phyloP scores from a whole-genome alignment of 495 filamentous ascomycete species.

The Glonium stellatum region DNA sequence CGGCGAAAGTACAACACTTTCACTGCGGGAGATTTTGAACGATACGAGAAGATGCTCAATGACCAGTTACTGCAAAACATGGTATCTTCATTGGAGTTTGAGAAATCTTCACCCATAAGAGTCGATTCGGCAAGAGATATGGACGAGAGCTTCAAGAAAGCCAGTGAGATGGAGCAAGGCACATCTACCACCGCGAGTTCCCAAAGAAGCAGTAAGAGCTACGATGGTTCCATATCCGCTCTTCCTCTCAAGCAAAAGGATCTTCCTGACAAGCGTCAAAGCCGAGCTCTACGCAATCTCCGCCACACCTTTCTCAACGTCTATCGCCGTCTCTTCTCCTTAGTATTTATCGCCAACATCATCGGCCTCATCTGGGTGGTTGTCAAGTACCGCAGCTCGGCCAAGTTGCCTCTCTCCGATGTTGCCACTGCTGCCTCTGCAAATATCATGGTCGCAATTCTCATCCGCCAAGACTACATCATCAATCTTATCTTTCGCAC shows the following conservation, averaged over 20 bases:
- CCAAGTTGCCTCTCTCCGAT: constrained; percentile 24
- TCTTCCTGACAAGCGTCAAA: constrained; percentile 5
- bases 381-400: constrained; percentile 32
- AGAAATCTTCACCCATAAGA: not conserved
- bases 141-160: constrained; percentile 1
- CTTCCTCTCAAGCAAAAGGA: not conserved
- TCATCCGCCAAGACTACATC: constrained; percentile 38
- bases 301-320: constrained; percentile 28
- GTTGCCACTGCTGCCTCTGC: constrained; percentile 38
- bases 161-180: not conserved
- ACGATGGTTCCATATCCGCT: not conserved
- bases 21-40: not conserved
- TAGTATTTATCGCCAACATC: constrained; percentile 42
- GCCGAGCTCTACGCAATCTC: constrained; percentile 9
- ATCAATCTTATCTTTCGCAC: constrained; percentile 31
- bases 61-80: not conserved
- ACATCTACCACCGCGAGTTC: not conserved
- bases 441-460: constrained; percentile 41
- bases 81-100: not conserved
- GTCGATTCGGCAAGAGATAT: not conserved
- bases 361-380: constrained; percentile 44
- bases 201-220: not conserved
- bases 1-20: not conserved
- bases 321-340: constrained; percentile 29
- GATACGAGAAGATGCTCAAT: not conserved